phyloP scores from a whole-genome alignment of 495 filamentous ascomycete species.

The Penicillium argentinense region DNA sequence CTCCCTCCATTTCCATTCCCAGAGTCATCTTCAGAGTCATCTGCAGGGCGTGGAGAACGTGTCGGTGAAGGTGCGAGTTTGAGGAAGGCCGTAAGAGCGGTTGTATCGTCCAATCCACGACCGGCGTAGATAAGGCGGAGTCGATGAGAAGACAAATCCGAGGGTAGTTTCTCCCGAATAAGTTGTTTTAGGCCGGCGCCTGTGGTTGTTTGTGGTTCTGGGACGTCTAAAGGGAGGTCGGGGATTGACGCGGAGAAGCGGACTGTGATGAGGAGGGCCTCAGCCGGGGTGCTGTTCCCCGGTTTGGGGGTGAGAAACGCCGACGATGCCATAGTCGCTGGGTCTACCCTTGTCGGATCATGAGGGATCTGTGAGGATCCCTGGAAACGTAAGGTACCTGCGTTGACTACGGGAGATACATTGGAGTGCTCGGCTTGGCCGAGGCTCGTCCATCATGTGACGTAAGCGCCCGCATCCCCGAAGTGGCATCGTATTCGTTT shows the following conservation, averaged over 20 bases:
- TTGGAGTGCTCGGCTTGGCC: background rate
- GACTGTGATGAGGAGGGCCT: constrained; percentile 70
- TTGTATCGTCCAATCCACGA: constrained; percentile 72
- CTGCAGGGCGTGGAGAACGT: constrained; percentile 25
- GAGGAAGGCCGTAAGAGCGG: constrained; percentile 63
- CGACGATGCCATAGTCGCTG: constrained; percentile 14
- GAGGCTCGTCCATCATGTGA: constrained; percentile 7
- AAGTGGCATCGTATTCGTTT: too few relatives aligned
- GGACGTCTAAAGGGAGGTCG: constrained; percentile 77
- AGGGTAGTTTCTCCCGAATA: constrained; percentile 71
- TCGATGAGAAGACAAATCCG: constrained; percentile 58
- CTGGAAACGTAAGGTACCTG: background rate
- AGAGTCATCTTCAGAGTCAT: constrained; percentile 34
- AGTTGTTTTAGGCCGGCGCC: constrained; percentile 74
- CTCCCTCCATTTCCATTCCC: constrained; percentile 18
- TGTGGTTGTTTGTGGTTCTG: constrained; percentile 64
- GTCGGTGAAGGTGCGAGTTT: constrained; percentile 56
- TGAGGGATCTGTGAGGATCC: background rate
- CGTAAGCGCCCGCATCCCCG: too few relatives aligned
- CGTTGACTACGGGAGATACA: background rate
- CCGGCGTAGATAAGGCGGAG: constrained; percentile 88
- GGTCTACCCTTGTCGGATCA: background rate
- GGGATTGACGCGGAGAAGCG: constrained; percentile 84
- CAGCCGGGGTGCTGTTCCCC: constrained; percentile 25
- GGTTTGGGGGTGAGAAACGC: constrained; percentile 18